These are phyloP conservation scores for Pythium graminicola DNA, from an alignment of 352 stramenopile species.

Conservation along the genomic window DNA sequence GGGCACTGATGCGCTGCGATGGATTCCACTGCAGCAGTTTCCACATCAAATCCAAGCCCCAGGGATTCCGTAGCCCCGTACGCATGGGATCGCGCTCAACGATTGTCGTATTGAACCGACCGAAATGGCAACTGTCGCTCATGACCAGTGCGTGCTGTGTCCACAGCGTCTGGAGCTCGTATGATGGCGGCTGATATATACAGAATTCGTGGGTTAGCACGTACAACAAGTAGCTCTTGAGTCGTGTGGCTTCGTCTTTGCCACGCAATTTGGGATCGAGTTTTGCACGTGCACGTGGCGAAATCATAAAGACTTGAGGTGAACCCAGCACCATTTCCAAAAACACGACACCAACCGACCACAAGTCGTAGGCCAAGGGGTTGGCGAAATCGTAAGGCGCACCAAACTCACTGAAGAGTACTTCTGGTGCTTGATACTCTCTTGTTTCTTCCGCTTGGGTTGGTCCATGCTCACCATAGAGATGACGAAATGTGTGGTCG, in stretches of 20 bases:
- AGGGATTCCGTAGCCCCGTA: slow-evolving; percentile 77
- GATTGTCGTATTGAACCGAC: slow-evolving; percentile 91
- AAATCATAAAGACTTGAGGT: slow-evolving; percentile 81
- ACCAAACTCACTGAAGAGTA: slow-evolving; percentile 56
- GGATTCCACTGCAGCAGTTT: slow-evolving; percentile 92
- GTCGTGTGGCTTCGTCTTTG: slow-evolving; percentile 26
- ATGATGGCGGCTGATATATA: slow-evolving; percentile 60
- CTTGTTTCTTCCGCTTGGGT: slow-evolving; percentile 89
- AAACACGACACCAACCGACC: slow-evolving; percentile 93
- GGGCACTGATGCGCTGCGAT: slow-evolving; percentile 71
- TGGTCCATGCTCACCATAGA: slow-evolving; percentile 73
- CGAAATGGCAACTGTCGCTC: slow-evolving; percentile 78
- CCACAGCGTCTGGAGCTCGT: slow-evolving; percentile 52
- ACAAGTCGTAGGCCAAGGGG: slow-evolving; percentile 84
- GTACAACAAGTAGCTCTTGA: slow-evolving; percentile 68
- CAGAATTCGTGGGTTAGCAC: slow-evolving; percentile 83
- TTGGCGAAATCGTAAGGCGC: slow-evolving; percentile 52
- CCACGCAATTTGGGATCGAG: slow-evolving; percentile 77
- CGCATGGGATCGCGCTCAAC: slow-evolving; percentile 86
- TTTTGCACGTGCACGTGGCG: slow-evolving; percentile 82
- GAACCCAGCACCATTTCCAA: slow-evolving; percentile 95
- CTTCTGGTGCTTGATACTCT: slow-evolving; percentile 93
- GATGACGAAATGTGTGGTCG: slow-evolving; percentile 55
- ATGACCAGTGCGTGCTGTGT: slow-evolving; percentile 65
- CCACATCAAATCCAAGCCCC: slow-evolving; percentile 91